Percentiles rank a stretch among this genome's conserved stretches.
These are phyloP conservation scores for Podila epigama DNA, from an alignment of 192 early-diverging fungal genomes.

Conservation along the genomic window DNA sequence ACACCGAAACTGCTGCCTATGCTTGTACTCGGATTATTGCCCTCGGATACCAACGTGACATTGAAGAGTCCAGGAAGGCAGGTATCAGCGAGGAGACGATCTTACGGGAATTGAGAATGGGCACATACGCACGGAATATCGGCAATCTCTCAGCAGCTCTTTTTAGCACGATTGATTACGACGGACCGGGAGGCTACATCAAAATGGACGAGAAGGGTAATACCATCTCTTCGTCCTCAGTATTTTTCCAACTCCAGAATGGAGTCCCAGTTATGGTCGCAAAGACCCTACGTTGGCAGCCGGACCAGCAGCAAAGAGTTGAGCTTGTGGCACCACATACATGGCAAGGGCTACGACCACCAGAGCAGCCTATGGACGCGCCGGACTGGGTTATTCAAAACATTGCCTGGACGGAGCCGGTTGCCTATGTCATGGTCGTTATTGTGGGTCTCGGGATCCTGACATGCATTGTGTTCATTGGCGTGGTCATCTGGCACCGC, in stretches of 20 bases:
- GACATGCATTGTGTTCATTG: neutral
- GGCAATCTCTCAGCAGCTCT: neutral
- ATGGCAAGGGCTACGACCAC: neutral
- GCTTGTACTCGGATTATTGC: constrained; percentile 2
- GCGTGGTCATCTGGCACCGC: constrained; percentile 2
- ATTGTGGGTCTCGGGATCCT: neutral
- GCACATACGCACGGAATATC: neutral
- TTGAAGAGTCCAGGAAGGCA: neutral
- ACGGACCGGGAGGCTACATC: constrained; percentile 2
- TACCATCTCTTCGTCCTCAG: neutral
- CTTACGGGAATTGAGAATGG: neutral
- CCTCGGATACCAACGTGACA: constrained; percentile 6
- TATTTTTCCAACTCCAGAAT: constrained; percentile 2
- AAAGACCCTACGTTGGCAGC: neutral
- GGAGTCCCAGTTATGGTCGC: neutral
- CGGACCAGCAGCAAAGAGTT: neutral
- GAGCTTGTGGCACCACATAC: neutral
- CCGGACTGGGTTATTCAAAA: constrained; percentile 5
- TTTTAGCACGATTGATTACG: constrained; percentile 1
- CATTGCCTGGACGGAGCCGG: neutral
- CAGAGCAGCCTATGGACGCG: neutral
- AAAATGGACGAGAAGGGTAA: neutral
- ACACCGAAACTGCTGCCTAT: constrained; percentile 1
- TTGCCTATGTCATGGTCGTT: neutral
- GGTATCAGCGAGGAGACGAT: neutral